These are phyloP conservation scores for Penicillium sp. DNA, from an alignment of 2,329 filamentous ascomycete genomes.

Conservation along the genomic window DNA sequence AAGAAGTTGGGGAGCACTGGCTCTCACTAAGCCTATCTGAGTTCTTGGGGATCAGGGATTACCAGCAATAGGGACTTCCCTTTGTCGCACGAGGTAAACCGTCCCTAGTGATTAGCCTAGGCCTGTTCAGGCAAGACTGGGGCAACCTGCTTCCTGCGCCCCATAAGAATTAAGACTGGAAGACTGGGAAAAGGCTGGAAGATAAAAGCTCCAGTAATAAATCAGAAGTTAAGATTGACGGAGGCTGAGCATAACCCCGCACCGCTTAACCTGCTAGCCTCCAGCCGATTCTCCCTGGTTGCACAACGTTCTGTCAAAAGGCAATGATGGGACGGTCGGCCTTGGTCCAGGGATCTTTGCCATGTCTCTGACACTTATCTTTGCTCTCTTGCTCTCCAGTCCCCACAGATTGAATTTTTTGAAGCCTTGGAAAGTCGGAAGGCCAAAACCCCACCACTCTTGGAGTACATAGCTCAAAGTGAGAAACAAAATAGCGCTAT, in stretches of 20 bases:
- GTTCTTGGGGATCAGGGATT: not conserved
- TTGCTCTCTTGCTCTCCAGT: not conserved
- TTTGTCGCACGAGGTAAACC: not conserved
- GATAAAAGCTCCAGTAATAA: too few species aligned
- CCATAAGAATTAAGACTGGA: not conserved
- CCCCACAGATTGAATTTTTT: not conserved
- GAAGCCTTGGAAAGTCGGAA: not conserved
- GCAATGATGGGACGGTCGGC: not conserved
- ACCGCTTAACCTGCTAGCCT: not conserved
- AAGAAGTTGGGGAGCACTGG: not conserved
- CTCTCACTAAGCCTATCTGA: not conserved
- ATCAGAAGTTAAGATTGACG: too few species aligned
- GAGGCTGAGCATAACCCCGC: not conserved
- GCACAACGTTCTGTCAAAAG: not conserved
- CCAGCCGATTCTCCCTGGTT: too few species aligned
- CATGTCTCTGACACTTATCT: not conserved
- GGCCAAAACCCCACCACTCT: not conserved
- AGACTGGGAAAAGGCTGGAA: too few species aligned
- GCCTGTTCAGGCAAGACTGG: not conserved
- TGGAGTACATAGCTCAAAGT: not conserved
- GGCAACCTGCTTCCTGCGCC: not conserved
- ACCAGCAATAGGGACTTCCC: not conserved
- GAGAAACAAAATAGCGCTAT: not conserved
- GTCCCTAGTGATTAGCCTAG: slow-evolving; percentile 1
- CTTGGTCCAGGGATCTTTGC: not conserved